phyloP scores from a whole-genome alignment of 2,329 filamentous ascomycete genomes.

The Pseudocercospora crystallina region DNA sequence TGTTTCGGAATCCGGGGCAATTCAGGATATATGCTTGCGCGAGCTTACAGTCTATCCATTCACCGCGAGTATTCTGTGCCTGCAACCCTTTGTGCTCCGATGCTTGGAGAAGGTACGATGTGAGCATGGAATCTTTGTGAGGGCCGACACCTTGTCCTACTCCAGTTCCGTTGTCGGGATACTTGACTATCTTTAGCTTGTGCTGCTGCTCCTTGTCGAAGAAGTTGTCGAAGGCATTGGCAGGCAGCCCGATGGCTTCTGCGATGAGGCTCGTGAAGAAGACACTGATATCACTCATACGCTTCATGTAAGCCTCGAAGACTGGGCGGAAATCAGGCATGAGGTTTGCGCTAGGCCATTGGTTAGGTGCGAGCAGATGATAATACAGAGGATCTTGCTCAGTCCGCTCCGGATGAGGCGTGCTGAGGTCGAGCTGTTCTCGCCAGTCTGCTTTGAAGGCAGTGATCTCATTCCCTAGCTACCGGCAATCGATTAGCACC shows the following conservation, averaged over 20 bases:
- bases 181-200: constrained; percentile 87
- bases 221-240: constrained; percentile 71
- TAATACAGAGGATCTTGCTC: constrained; percentile 67
- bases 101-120: constrained; percentile 78
- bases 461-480: constrained; percentile 60
- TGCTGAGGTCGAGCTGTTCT: constrained; percentile 84
- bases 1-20: not conserved
- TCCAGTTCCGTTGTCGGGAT: constrained; percentile 66
- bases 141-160: constrained; percentile 66
- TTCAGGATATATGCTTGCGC: not conserved
- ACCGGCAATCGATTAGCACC: not conserved
- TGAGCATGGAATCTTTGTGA: constrained; percentile 83
- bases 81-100: constrained; percentile 74
- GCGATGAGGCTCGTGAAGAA: constrained; percentile 78
- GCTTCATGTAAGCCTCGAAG: constrained; percentile 72
- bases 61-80: constrained; percentile 74
- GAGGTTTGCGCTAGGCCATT: constrained; percentile 68
- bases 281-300: constrained; percentile 71
- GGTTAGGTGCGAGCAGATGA: constrained; percentile 72
- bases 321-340: constrained; percentile 67
- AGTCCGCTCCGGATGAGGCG: constrained; percentile 67
- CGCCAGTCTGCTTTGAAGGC: constrained; percentile 74
- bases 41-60: constrained; percentile 71
- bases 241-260: constrained; percentile 73
- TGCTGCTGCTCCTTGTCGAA: constrained; percentile 73